A percentile compares a stretch with the other conserved stretches of the same genome.
Evolutionary conservation across 2,329 filamentous ascomycete species (phyloP).

Genomic region (Arthrobotrys megalospora): DNA sequence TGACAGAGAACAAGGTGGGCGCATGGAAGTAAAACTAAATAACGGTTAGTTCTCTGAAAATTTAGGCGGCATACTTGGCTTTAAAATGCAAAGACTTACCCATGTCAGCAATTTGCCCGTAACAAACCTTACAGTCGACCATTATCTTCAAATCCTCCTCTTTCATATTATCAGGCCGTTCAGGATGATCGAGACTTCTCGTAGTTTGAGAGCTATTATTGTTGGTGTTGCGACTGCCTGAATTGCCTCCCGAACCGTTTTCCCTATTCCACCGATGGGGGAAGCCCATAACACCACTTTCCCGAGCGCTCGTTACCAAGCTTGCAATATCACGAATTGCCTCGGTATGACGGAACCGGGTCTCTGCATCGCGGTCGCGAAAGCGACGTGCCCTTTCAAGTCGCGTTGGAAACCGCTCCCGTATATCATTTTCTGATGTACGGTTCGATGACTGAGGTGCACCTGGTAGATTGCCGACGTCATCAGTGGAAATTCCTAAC

Average conservation of each 20-base stretch:
- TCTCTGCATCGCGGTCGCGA: slow-evolving; percentile 43
- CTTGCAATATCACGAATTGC: slow-evolving; percentile 51
- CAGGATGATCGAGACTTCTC: slow-evolving; percentile 52
- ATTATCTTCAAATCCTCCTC: slow-evolving; percentile 61
- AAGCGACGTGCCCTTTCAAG: slow-evolving; percentile 43
- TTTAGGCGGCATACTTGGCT: too few species aligned
- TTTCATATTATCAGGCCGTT: slow-evolving; percentile 60
- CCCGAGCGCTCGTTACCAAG: slow-evolving; percentile 38
- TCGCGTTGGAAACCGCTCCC: slow-evolving; percentile 28
- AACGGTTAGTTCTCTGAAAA: neutral
- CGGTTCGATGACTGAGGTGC: slow-evolving; percentile 12
- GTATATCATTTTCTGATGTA: slow-evolving; percentile 15
- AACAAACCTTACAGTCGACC: slow-evolving; percentile 60
- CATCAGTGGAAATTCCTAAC: slow-evolving; percentile 20
- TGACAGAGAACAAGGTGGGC: slow-evolving; percentile 57
- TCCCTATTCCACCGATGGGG: slow-evolving; percentile 44
- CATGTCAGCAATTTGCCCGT: slow-evolving; percentile 58
- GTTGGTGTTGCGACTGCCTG: slow-evolving; percentile 7
- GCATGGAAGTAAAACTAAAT: slow-evolving; percentile 55
- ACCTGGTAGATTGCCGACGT: neutral
- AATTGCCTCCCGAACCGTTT: slow-evolving; percentile 1
- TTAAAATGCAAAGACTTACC: slow-evolving; percentile 30
- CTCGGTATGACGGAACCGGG: slow-evolving; percentile 43
- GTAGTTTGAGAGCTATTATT: slow-evolving; percentile 20
- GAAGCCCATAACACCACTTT: slow-evolving; percentile 46